Percentiles rank a stretch among this genome's conserved stretches.
phyloP scores from a whole-genome alignment of 2,329 filamentous ascomycete species.

The Botrytis fragariae region DNA sequence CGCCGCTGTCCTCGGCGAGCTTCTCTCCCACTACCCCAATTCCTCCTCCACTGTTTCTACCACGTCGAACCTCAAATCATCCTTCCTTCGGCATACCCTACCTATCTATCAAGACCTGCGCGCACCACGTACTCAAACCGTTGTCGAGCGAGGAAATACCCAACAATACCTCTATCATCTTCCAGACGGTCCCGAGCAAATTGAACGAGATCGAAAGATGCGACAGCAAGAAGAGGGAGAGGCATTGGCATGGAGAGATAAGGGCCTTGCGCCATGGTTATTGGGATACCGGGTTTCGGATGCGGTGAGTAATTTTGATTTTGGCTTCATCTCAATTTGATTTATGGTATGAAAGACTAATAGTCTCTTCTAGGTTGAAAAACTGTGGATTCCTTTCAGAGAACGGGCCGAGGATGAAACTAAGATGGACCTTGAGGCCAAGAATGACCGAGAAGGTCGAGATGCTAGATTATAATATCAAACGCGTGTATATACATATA shows the following conservation, averaged over 20 bases:
- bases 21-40: constrained; percentile 44
- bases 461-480: background rate
- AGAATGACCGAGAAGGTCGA: background rate
- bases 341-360: background rate
- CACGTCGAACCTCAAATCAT: constrained; percentile 16
- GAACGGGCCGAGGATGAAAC: background rate
- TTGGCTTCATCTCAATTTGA: too few relatives aligned
- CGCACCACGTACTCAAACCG: constrained; percentile 55
- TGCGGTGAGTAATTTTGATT: constrained; percentile 34
- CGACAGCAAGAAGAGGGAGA: constrained; percentile 40
- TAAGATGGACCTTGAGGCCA: background rate
- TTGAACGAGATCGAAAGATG: constrained; percentile 51
- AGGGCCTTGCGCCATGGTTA: constrained; percentile 41
- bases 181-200: constrained; percentile 54
- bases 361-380: background rate
- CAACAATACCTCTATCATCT: constrained; percentile 60
- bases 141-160: constrained; percentile 58
- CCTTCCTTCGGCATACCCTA: constrained; percentile 38
- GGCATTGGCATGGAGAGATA: constrained; percentile 43
- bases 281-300: constrained; percentile 43
- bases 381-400: background rate
- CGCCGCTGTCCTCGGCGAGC: constrained; percentile 55
- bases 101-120: constrained; percentile 57
- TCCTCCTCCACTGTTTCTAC: background rate
- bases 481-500: background rate